A percentile compares a stretch with the other conserved stretches of the same genome.
phyloP scores from a whole-genome alignment of 2,329 filamentous ascomycete genomes.

The Fusarium irregulare region DNA sequence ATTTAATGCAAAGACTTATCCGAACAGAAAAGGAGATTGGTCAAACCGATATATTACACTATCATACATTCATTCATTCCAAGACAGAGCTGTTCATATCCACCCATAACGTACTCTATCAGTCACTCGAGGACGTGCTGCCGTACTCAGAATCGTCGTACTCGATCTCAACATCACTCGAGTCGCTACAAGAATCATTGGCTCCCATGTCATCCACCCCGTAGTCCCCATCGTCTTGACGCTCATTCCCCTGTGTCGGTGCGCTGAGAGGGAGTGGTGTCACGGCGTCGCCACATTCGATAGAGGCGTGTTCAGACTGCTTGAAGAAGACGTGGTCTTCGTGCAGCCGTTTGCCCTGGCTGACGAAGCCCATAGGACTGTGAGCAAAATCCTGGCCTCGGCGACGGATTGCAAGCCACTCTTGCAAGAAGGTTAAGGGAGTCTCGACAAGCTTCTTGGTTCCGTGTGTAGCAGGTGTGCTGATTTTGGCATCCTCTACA shows the following conservation, averaged over 20 bases:
- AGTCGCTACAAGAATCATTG: slow-evolving; percentile 38
- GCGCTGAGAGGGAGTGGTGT: slow-evolving; percentile 17
- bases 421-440: slow-evolving; percentile 62
- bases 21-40: not conserved
- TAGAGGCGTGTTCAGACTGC: not conserved
- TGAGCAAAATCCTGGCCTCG: slow-evolving; percentile 68
- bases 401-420: slow-evolving; percentile 66
- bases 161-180: slow-evolving; percentile 39
- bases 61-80: not conserved
- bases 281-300: not conserved
- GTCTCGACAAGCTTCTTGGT: slow-evolving; percentile 32
- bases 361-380: slow-evolving; percentile 69
- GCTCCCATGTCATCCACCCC: slow-evolving; percentile 46
- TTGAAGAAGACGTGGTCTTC: slow-evolving; percentile 65
- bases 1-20: not conserved
- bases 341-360: slow-evolving; percentile 61
- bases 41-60: not conserved
- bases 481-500: not conserved
- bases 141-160: slow-evolving; percentile 44
- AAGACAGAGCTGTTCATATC: not conserved
- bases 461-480: not conserved
- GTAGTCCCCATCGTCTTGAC: slow-evolving; percentile 33
- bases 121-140: slow-evolving; percentile 11
- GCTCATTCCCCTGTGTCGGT: not conserved
- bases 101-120: not conserved